A percentile compares a stretch with the other conserved stretches of the same genome.
Conservation (phyloP, 2,329 filamentous ascomycete genomes). For the Cordyceps cicadae region DNA sequence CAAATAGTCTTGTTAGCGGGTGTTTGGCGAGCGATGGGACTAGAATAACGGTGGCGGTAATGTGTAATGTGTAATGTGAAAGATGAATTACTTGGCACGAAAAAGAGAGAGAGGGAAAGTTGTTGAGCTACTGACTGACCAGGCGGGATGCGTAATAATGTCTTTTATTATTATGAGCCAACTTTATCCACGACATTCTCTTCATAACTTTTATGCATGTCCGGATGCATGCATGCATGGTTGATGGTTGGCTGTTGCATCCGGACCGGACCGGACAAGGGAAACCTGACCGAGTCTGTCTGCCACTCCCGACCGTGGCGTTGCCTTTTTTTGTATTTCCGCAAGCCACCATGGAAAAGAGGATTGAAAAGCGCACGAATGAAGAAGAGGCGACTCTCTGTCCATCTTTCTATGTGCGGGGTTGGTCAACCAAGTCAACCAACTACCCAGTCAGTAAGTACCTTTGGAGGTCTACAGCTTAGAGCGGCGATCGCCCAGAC, state of each 20-base stretch:
- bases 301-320: neutral
- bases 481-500: slow-evolving; percentile 1
- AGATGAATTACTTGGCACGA: neutral
- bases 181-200: too few relatives aligned
- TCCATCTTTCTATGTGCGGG: slow-evolving; percentile 8
- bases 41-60: too few relatives aligned
- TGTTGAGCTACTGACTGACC: neutral
- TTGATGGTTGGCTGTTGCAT: neutral
- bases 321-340: neutral
- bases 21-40: too few relatives aligned
- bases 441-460: too few relatives aligned
- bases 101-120: neutral
- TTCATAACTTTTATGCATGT: neutral
- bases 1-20: too few relatives aligned
- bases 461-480: neutral
- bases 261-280: too few relatives aligned
- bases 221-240: neutral
- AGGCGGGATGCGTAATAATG: neutral
- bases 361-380: neutral
- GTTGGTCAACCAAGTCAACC: neutral
- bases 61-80: too few relatives aligned
- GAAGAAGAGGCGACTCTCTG: too few relatives aligned
- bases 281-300: too few relatives aligned
- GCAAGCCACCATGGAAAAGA: neutral
- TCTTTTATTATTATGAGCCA: too few relatives aligned